Conservation (phyloP, 2,329 filamentous ascomycete species). For the Hypoxylon sp. region DNA sequence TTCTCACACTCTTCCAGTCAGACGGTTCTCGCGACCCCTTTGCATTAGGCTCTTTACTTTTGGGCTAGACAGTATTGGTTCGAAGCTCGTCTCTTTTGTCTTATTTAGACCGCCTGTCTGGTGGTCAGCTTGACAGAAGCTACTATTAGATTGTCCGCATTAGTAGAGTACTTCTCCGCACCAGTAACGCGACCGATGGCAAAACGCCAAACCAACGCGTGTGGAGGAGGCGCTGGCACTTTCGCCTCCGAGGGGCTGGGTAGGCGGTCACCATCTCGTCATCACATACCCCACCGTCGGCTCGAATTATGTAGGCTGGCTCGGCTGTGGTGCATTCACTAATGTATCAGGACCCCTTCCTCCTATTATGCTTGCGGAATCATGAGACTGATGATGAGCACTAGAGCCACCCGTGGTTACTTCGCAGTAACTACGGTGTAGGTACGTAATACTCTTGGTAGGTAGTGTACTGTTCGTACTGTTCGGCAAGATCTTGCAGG, state of each 20-base stretch:
- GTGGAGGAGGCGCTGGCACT: slow-evolving; percentile 21
- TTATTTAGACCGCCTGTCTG: slow-evolving; percentile 14
- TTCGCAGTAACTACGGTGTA: slow-evolving; percentile 21
- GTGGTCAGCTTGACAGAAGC: slow-evolving; percentile 28
- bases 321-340: slow-evolving; percentile 7
- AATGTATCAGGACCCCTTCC: slow-evolving; percentile 10
- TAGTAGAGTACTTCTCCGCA: slow-evolving; percentile 25
- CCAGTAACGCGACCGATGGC: slow-evolving; percentile 25
- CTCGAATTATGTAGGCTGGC: slow-evolving; percentile 10
- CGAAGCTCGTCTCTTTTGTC: slow-evolving; percentile 18
- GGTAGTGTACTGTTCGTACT: background rate
- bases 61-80: slow-evolving; percentile 24
- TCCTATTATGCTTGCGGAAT: slow-evolving; percentile 13
- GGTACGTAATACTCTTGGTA: slow-evolving; percentile 22
- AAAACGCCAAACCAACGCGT: slow-evolving; percentile 43
- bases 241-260: slow-evolving; percentile 34
- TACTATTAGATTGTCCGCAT: slow-evolving; percentile 24
- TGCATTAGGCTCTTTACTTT: slow-evolving; percentile 9
- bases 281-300: slow-evolving; percentile 35
- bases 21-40: slow-evolving; percentile 10
- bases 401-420: slow-evolving; percentile 12
- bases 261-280: slow-evolving; percentile 22
- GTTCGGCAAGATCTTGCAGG: slow-evolving; percentile 17
- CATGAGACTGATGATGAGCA: slow-evolving; percentile 7
- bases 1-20: slow-evolving; percentile 7